Base-by-base conservation (phyloP, 2,329 filamentous ascomycete species). In the Botryosphaeria agaves region DNA sequence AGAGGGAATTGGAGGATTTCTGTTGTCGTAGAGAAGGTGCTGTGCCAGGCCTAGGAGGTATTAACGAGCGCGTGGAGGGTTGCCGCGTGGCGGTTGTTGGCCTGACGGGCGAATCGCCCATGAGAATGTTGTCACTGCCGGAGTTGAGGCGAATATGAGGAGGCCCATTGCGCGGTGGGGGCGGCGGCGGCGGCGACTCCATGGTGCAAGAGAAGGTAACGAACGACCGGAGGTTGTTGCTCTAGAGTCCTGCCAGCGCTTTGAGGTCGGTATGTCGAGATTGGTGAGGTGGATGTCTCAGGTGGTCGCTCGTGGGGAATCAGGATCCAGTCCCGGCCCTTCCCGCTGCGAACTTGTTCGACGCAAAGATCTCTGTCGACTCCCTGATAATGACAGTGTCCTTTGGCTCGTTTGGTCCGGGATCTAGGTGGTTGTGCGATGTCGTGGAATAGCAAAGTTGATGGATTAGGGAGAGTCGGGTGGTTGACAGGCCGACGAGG, bases 61-160 rank as follows among this genome's bases (percentile, higher is more conserved):
- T 60, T 28, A 64, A 44, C 0, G 61, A 63, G 32, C 60, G 56
- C 28, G 56, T 49, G 2, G 60, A 56, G 14, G 42, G 47, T 31
- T 56, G 55, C 25, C 55, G 49, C 53, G 50, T 23, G 39, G 35
- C 18, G 41, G 35, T 29, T 42, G 33, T 32, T 43, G 44, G 42
- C 53, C 35, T 48, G 33, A 26, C 23, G 36, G 31, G 24, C 5
- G 40, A 34, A 24, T 52, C 41, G 38, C 54, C 50, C 34, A 49
- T 53, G 36, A 60, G 54, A 18, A 63, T 51, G 43, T 75, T 62
- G 38, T 67, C 60, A 38, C 57, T 61, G 27, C 64, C 69, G 16
- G 69, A 74, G 44, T 76, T 76, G 38, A 77, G 60, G 34, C 69
- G 68, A 35, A 77, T 69, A 39, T 76, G 72, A 39, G 71, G 70